Evolutionary conservation across 2,329 filamentous ascomycete species (phyloP).

Genomic region (Pseudogymnoascus sp.): DNA sequence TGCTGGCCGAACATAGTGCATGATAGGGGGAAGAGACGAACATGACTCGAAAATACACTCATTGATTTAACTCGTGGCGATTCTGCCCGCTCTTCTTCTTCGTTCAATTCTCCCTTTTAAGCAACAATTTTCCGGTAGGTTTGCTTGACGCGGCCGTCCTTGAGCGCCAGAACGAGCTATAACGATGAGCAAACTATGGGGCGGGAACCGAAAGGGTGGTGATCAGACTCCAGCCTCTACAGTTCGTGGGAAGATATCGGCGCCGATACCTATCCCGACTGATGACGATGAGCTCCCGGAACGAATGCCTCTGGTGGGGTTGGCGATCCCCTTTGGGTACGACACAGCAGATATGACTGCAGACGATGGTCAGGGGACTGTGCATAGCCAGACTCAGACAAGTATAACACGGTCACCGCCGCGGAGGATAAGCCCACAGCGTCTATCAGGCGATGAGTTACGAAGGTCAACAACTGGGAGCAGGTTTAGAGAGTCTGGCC

Average conservation of each 20-base stretch:
- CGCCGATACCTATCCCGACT: slow-evolving; percentile 47
- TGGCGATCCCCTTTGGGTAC: slow-evolving; percentile 28
- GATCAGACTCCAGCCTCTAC: slow-evolving; percentile 27
- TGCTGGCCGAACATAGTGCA: not conserved
- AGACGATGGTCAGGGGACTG: not conserved
- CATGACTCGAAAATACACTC: not conserved
- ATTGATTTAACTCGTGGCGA: not conserved
- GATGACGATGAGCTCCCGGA: slow-evolving; percentile 49
- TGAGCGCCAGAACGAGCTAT: not conserved
- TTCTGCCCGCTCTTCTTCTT: slow-evolving; percentile 2
- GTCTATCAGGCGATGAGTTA: not conserved
- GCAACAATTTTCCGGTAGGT: not conserved
- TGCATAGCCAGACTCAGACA: not conserved
- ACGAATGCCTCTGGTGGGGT: slow-evolving; percentile 34
- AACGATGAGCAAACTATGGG: slow-evolving; percentile 24
- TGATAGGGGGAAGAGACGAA: not conserved
- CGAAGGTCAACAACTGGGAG: not conserved
- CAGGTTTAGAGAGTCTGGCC: not conserved
- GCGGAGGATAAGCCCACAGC: not conserved
- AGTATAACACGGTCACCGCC: not conserved
- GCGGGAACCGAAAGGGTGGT: slow-evolving; percentile 19
- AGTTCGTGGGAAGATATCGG: slow-evolving; percentile 52
- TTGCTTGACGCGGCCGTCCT: not conserved
- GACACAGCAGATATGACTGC: slow-evolving; percentile 6
- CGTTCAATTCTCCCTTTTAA: not conserved